A percentile compares a stretch with the other conserved stretches of the same genome.
Conservation (phyloP, 2,329 filamentous ascomycete genomes). For the Fusarium beomiforme region DNA sequence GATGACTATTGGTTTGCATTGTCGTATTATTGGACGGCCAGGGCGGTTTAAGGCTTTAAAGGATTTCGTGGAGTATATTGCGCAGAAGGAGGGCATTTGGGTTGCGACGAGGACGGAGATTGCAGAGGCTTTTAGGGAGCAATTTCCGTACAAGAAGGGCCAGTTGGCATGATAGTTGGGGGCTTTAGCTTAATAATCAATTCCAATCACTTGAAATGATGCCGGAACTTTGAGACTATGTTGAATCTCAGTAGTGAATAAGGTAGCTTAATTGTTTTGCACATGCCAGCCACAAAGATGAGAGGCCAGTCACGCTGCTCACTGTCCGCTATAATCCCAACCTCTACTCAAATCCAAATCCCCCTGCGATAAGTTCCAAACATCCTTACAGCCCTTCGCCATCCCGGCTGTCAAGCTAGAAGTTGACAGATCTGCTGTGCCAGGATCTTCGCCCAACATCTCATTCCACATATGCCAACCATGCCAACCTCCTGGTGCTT, state of each 20-base stretch:
- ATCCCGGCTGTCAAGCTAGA: background rate
- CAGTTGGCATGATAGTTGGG: background rate
- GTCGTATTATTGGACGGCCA: background rate
- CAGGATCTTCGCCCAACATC: background rate
- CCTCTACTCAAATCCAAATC: background rate
- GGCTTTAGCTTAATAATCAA: no score
- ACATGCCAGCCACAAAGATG: no score
- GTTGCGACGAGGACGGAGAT: background rate
- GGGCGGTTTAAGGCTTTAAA: background rate
- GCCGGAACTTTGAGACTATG: no score
- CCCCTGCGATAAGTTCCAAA: background rate
- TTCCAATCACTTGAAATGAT: no score
- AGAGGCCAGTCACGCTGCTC: background rate
- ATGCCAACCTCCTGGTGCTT: background rate
- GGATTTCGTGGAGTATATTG: slow-evolving; percentile 7
- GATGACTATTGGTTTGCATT: slow-evolving; percentile 8
- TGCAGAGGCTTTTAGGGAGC: background rate
- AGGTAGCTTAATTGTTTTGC: no score
- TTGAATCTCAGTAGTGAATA: no score
- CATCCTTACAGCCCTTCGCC: background rate
- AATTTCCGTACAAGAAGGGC: background rate
- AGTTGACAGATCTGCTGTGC: background rate
- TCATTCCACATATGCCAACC: background rate
- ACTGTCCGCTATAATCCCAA: background rate
- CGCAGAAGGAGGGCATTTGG: background rate